Evolutionary conservation across 2,329 filamentous ascomycete genomes (phyloP), one percentile per base, ranked within the genome.

Genomic region (Xylariaceae sp.): DNA sequence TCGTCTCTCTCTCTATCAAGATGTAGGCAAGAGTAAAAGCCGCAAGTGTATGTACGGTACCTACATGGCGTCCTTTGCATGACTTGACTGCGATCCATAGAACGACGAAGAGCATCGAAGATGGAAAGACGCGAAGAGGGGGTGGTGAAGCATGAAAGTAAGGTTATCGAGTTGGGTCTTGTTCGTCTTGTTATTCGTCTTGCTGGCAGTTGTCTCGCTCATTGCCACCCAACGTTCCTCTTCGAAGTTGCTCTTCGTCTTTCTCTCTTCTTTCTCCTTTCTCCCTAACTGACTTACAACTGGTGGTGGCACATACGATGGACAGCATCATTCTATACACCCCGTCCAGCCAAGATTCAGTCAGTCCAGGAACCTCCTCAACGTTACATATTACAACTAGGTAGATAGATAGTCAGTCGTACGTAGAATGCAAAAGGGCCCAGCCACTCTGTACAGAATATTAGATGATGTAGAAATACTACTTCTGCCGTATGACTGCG

Each of bases 1-100:
- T n/a, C n/a, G n/a, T n/a, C n/a, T n/a, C n/a, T n/a, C n/a, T 30
- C 23, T 30, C 23, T 30, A 30, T 30, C 23, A 30, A 5, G 5
- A 30, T 30, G 23, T 30, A 30, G 23, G 23, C 5, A 30, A 5
- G 23, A 66, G 63, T 63, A 69, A 69, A 70, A 65, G 62, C 68
- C 65, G 64, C 50, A 48, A 6, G 42, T 13, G 42, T 45, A 45
- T 13, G 42, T 45, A 45, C 42, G 37, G 37, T 45, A 45, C 60
- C 47, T 59, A 53, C 52, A 63, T 50, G 53, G 56, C 60, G 57
- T 51, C 55, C 17, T 57, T 56, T 51, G 61, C 60, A 55, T 57
- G 53, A 17, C 15, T 17, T 9, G 17, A 30, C 23, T 30, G 23
- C 23, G 23, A 30, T 30, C 23, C 23, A 30, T 30, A 48, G n/a